A percentile compares a stretch with the other conserved stretches of the same genome.
These are phyloP conservation scores for Daldinia vernicosa DNA, from an alignment of 495 filamentous ascomycete species.

Conservation along the genomic window DNA sequence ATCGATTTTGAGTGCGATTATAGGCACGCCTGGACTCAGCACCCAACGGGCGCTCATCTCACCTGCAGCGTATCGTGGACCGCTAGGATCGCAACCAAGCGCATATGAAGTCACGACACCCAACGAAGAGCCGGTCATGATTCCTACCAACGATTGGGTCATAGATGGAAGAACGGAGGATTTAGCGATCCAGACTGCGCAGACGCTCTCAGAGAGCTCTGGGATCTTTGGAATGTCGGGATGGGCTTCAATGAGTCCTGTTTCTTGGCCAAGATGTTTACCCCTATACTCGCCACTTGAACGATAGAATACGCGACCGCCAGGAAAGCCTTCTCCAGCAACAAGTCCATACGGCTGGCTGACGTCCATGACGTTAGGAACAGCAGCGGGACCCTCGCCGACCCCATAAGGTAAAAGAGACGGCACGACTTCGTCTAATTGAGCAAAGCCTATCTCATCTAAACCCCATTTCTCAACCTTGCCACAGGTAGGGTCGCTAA, in stretches of 20 bases:
- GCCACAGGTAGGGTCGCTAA: conserved; percentile 76
- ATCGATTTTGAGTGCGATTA: conserved; percentile 85
- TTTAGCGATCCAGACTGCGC: conserved; percentile 92
- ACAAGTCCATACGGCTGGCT: conserved; percentile 85
- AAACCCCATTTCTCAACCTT: conserved; percentile 88
- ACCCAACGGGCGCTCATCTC: conserved; percentile 87
- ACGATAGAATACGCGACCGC: conserved; percentile 79
- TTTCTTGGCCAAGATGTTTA: conserved; percentile 70
- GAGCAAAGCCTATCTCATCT: conserved; percentile 75
- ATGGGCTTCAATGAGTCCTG: conserved; percentile 54
- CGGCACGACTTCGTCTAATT: conserved; percentile 78
- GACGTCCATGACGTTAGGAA: conserved; percentile 88
- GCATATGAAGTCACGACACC: conserved; percentile 88
- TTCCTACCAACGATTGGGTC: conserved; percentile 80
- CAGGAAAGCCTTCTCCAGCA: conserved; percentile 84
- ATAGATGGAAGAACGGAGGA: conserved; percentile 71
- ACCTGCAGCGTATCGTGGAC: conserved; percentile 72
- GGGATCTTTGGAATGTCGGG: conserved; percentile 79
- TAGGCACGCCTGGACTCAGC: conserved; percentile 90
- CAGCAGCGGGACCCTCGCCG: conserved; percentile 75
- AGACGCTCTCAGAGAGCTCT: conserved; percentile 67
- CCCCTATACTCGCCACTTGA: conserved; percentile 78
- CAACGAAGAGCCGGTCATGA: conserved; percentile 83
- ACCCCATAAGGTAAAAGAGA: conserved; percentile 79
- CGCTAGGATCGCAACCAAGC: conserved; percentile 72